phyloP scores from a whole-genome alignment of 2,329 filamentous ascomycete species.

The Colletotrichum agaves region DNA sequence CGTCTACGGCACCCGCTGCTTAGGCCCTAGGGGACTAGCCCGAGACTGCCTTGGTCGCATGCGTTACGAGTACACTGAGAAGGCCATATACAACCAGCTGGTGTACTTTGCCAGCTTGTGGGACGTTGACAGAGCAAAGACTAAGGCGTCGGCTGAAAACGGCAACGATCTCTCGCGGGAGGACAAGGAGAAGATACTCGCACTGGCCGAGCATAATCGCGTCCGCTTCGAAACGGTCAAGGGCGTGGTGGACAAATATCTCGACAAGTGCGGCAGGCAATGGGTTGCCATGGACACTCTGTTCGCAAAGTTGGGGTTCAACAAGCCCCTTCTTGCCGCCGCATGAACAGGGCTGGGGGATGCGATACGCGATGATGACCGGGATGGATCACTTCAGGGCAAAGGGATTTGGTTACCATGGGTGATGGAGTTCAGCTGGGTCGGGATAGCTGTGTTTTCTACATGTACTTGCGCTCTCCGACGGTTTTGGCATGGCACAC shows the following conservation, averaged over 20 bases:
- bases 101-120: constrained; percentile 87
- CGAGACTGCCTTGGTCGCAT: constrained; percentile 88
- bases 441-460: neutral
- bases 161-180: constrained; percentile 55
- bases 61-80: constrained; percentile 88
- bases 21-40: constrained; percentile 87
- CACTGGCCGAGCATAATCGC: constrained; percentile 85
- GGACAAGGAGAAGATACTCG: constrained; percentile 71
- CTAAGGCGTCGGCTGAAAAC: constrained; percentile 51
- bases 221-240: constrained; percentile 80
- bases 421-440: neutral
- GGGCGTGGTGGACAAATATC: constrained; percentile 81
- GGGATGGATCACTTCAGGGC: neutral
- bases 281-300: constrained; percentile 95
- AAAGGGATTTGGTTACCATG: neutral
- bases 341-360: neutral
- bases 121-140: constrained; percentile 85
- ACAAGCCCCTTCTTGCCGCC: constrained; percentile 42
- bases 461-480: neutral
- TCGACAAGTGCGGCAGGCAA: constrained; percentile 89
- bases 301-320: constrained; percentile 76
- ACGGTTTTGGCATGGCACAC: too few relatives aligned
- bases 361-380: constrained; percentile 6
- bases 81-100: constrained; percentile 93
- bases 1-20: constrained; percentile 89